Percentiles rank a stretch among this genome's conserved stretches.
Conservation (phyloP, 2,329 filamentous ascomycete genomes). For the Cryphonectria naterciae region DNA sequence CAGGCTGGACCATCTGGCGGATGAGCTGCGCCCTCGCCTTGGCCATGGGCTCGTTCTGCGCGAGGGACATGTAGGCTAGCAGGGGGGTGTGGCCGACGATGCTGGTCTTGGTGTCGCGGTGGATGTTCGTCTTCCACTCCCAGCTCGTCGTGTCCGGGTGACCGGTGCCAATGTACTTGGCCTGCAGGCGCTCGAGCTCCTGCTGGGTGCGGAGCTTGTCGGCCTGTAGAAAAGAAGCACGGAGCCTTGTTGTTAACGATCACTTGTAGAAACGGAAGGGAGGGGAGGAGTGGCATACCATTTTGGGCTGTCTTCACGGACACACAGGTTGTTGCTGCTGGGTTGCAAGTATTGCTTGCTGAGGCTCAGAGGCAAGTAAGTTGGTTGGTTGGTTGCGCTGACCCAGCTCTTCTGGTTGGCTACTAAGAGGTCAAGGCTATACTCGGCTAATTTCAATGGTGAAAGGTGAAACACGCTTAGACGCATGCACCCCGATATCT, state of each 20-base stretch:
- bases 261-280: background rate
- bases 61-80: slow-evolving; percentile 85
- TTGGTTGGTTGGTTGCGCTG: background rate
- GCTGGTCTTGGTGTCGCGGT: slow-evolving; percentile 87
- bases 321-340: slow-evolving; percentile 14
- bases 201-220: slow-evolving; percentile 98
- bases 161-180: slow-evolving; percentile 93
- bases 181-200: slow-evolving; percentile 94
- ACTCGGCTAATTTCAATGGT: background rate
- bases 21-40: slow-evolving; percentile 81
- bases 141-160: slow-evolving; percentile 96
- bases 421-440: background rate
- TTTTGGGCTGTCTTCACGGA: slow-evolving; percentile 9
- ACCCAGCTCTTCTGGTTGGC: background rate
- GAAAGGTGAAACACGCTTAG: background rate
- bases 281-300: slow-evolving; percentile 15
- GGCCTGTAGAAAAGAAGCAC: slow-evolving; percentile 57
- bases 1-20: slow-evolving; percentile 73
- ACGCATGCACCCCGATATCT: background rate
- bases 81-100: slow-evolving; percentile 89
- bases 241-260: background rate
- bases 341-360: background rate
- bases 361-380: background rate
- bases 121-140: slow-evolving; percentile 96
- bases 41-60: slow-evolving; percentile 81